phyloP scores from a whole-genome alignment of 2,329 filamentous ascomycete species.

The Epichloe glyceriae region DNA sequence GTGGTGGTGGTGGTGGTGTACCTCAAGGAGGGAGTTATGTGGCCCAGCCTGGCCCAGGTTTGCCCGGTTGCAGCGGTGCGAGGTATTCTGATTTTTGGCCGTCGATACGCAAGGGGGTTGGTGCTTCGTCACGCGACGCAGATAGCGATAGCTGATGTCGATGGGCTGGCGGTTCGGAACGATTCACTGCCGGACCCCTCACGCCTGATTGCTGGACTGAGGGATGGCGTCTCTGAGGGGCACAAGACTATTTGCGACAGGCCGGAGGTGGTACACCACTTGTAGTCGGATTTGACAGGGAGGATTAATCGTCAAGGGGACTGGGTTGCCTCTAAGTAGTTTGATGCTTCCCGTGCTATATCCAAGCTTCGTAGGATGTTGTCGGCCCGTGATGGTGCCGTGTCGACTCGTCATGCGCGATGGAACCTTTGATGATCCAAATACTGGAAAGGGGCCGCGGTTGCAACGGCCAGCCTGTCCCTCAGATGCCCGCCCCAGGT shows the following conservation, averaged over 20 bases:
- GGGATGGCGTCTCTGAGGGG: neutral
- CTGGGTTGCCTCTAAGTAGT: no score
- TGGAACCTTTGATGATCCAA: neutral
- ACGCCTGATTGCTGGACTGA: neutral
- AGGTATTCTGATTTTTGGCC: neutral
- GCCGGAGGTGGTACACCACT: neutral
- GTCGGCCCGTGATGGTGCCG: neutral
- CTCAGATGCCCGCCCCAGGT: neutral
- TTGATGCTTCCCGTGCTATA: neutral
- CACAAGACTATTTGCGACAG: neutral
- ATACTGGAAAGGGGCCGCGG: neutral
- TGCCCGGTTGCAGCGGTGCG: neutral
- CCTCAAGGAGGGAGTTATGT: neutral
- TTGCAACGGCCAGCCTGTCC: neutral
- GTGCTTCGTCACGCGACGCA: constrained; percentile 9
- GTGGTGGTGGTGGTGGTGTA: constrained; percentile 2
- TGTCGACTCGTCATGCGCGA: neutral
- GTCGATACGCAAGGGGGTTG: neutral
- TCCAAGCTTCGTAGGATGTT: neutral
- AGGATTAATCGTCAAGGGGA: no score
- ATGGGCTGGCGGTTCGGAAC: neutral
- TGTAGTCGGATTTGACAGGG: no score
- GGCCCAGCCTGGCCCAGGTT: neutral
- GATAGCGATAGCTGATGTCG: constrained; percentile 2
- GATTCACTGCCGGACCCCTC: constrained; percentile 1